phyloP scores from a whole-genome alignment of 139 green algal species.

The Asterochloris sp. region DNA sequence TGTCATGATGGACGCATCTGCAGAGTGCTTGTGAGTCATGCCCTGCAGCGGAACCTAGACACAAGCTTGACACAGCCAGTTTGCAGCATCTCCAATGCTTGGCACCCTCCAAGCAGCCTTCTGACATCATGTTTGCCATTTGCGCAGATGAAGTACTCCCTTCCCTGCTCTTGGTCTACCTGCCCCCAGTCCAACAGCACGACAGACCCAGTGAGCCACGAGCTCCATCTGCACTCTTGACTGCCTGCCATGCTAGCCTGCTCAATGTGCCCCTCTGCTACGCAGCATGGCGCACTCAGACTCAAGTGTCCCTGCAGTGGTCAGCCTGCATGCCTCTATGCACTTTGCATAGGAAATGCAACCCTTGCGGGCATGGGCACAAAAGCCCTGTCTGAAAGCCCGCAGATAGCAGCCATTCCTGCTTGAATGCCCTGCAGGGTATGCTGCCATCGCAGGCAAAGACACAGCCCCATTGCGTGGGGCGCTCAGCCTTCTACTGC shows the following conservation, averaged over 20 bases:
- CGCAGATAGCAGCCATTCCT: not conserved
- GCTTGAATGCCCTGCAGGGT: not conserved
- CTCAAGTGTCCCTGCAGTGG: not conserved
- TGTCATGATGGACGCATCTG: too few species aligned
- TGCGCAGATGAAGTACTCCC: too few species aligned
- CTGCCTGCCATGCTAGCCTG: not conserved
- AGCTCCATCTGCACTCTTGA: too few species aligned
- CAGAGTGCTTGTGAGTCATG: too few species aligned
- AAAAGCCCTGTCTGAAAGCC: not conserved
- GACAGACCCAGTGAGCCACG: too few species aligned
- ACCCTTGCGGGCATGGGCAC: not conserved
- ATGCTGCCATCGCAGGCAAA: not conserved
- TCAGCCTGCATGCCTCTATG: not conserved
- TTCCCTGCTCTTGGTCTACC: too few species aligned
- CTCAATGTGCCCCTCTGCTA: not conserved
- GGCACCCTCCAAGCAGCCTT: too few species aligned
- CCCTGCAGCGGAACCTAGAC: too few species aligned
- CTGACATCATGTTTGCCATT: too few species aligned
- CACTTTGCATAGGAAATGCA: not conserved
- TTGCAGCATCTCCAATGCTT: too few species aligned
- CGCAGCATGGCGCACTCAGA: not conserved
- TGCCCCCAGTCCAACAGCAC: too few species aligned
- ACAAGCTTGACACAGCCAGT: too few species aligned
- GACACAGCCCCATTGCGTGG: conserved; percentile 25
- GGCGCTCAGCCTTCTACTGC: conserved; percentile 46